Evolutionary conservation across 139 green algal genomes (phyloP).

Genomic region (Picochlorum sp.): DNA sequence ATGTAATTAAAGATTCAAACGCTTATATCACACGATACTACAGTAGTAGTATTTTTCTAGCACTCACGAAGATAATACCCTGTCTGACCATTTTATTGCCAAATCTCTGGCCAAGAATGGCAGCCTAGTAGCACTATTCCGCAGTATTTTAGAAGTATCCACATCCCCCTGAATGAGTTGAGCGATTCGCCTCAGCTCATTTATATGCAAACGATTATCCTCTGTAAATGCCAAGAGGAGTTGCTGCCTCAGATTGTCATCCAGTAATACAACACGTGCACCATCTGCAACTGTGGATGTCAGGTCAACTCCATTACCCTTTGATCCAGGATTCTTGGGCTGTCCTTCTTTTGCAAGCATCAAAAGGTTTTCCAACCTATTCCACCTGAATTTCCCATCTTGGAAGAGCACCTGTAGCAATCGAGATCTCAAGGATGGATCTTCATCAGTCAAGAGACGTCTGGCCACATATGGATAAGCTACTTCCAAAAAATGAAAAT

Average conservation of each 20-base stretch:
- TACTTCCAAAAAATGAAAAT: slow-evolving; percentile 97
- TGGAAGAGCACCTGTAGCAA: slow-evolving; percentile 87
- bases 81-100: slow-evolving; percentile 41
- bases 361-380: slow-evolving; percentile 91
- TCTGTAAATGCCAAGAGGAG: slow-evolving; percentile 88
- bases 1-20: too few species aligned
- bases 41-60: background rate
- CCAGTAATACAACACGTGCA: slow-evolving; percentile 53
- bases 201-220: slow-evolving; percentile 85
- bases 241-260: slow-evolving; percentile 65
- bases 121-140: slow-evolving; percentile 18
- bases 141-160: slow-evolving; percentile 21
- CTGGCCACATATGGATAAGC: slow-evolving; percentile 56
- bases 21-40: too few species aligned
- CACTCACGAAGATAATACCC: slow-evolving; percentile 22
- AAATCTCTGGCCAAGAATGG: slow-evolving; percentile 36
- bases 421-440: slow-evolving; percentile 83
- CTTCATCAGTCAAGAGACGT: slow-evolving; percentile 89
- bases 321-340: background rate
- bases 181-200: slow-evolving; percentile 53
- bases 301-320: slow-evolving; percentile 62
- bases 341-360: slow-evolving; percentile 46
- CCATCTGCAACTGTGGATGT: slow-evolving; percentile 73
- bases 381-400: slow-evolving; percentile 89
- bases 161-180: slow-evolving; percentile 40